Base-by-base conservation (phyloP, 495 filamentous ascomycete genomes). In the Penicillium subrubescens region DNA sequence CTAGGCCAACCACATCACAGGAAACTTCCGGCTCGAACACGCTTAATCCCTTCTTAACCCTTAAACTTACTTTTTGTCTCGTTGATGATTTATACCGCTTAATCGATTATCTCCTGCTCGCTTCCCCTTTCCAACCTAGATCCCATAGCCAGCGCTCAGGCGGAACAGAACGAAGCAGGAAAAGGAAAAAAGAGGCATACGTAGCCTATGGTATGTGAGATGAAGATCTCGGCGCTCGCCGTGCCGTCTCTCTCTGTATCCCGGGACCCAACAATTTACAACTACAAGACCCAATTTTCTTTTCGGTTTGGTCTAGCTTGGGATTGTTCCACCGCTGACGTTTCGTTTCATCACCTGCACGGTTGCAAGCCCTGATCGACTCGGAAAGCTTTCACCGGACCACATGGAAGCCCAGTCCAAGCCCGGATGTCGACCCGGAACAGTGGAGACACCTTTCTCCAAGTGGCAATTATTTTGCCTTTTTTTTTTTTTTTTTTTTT, bases 331-430 rank as follows among this genome's bases (percentile, higher is more conserved):
- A 61, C 59, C 59, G 34, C 60, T 35, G 39, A 8, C 50, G 59
- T 61, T 61, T 53, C 59, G 25, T 46, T 60, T 57, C 51, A 57
- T 21, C 55, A 59, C 56, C 57, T 63, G 60, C 60, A 61, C 57
- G 51, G 60, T 48, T 55, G 60, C 21, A 64, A 64, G 60, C 64
- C 60, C 56, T 63, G 70, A 75, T 73, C 72, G 72, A 64, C 72
- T 75, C 72, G 71, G 71, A 68, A 74, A 56, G 33, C 54, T 63
- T 61, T 69, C 69, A 72, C 71, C 69, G 70, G 70, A 69, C 70
- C 72, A 75, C 72, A 75, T 75, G 72, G 72, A 61, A 69, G 35
- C 61, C 58, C 37, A 65, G 62, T 15, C 27, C 51, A 54, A 19
- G 51, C 23, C 69, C 70, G 69, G 69, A 65, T 72, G 51, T 33